Evolutionary conservation across 2,329 filamentous ascomycete genomes (phyloP).

Genomic region (Aureobasidium uvarum): DNA sequence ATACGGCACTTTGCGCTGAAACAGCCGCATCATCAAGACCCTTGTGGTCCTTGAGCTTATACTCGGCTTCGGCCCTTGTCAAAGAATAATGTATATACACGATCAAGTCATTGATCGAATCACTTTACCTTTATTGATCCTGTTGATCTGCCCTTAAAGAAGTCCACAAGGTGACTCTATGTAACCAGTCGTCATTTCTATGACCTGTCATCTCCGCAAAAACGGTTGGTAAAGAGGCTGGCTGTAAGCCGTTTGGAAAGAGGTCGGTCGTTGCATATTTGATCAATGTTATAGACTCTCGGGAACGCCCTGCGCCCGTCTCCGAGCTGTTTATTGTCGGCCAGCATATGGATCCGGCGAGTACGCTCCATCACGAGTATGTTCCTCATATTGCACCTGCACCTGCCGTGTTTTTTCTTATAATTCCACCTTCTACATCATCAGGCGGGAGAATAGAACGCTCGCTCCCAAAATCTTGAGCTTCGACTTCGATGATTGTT

Average conservation of each 20-base stretch:
- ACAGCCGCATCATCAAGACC: constrained; percentile 13
- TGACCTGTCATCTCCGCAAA: constrained; percentile 15
- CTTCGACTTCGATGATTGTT: neutral
- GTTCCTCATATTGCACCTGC: constrained; percentile 16
- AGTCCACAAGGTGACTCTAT: neutral
- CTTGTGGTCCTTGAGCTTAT: neutral
- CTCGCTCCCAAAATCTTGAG: constrained; percentile 17
- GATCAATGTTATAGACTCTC: neutral
- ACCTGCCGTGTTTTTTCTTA: constrained; percentile 18
- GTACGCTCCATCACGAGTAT: neutral
- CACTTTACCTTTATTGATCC: neutral
- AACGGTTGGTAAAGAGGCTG: neutral
- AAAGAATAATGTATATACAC: constrained; percentile 9
- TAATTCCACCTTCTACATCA: constrained; percentile 13
- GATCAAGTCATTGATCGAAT: neutral
- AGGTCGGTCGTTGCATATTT: neutral
- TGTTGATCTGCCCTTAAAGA: neutral
- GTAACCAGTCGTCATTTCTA: neutral
- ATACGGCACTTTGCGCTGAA: neutral
- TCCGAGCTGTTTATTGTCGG: neutral
- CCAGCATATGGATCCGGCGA: neutral
- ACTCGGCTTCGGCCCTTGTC: neutral
- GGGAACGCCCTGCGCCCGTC: neutral
- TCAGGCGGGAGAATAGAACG: constrained; percentile 1
- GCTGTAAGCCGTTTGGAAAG: constrained; percentile 3